phyloP scores from a whole-genome alignment of 1,284 basidiomycete species.

The Pseudozyma pruni region DNA sequence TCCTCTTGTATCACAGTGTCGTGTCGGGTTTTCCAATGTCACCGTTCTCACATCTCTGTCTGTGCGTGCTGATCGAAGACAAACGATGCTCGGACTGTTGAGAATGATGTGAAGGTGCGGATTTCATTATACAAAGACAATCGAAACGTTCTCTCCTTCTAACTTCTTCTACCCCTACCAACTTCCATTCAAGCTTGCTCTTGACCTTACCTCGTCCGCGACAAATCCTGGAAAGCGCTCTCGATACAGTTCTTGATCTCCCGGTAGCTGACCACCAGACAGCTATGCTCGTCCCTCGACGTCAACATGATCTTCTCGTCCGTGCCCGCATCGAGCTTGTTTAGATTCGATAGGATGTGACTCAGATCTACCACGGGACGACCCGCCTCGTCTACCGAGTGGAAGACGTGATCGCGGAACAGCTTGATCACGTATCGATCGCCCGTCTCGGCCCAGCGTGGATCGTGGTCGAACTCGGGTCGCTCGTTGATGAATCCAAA shows the following conservation, averaged over 20 bases:
- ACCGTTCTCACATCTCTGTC: slow-evolving; percentile 1
- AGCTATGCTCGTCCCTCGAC: slow-evolving; percentile 92
- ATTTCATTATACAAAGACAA: slow-evolving; percentile 12
- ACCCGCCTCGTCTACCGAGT: slow-evolving; percentile 90
- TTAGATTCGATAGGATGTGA: slow-evolving; percentile 65
- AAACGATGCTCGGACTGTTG: background rate
- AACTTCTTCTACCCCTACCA: background rate
- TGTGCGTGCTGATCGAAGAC: background rate
- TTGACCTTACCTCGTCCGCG: slow-evolving; percentile 30
- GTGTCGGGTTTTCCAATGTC: slow-evolving; percentile 10
- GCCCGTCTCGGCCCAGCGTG: slow-evolving; percentile 96
- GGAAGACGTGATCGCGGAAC: slow-evolving; percentile 98
- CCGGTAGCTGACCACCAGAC: slow-evolving; percentile 92
- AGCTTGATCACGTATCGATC: slow-evolving; percentile 98
- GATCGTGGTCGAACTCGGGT: slow-evolving; percentile 95
- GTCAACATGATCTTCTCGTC: slow-evolving; percentile 96
- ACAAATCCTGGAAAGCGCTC: slow-evolving; percentile 59
- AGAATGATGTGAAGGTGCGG: slow-evolving; percentile 2
- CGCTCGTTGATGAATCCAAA: slow-evolving; percentile 98
- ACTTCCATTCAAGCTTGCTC: too few relatives aligned
- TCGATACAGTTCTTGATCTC: slow-evolving; percentile 72
- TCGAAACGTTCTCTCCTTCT: background rate
- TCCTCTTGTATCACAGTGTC: background rate
- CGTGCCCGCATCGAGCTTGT: slow-evolving; percentile 84
- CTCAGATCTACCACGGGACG: slow-evolving; percentile 83